Base-by-base conservation (phyloP, 202 grass and related monocot species). In the Eragrostis tef region DNA sequence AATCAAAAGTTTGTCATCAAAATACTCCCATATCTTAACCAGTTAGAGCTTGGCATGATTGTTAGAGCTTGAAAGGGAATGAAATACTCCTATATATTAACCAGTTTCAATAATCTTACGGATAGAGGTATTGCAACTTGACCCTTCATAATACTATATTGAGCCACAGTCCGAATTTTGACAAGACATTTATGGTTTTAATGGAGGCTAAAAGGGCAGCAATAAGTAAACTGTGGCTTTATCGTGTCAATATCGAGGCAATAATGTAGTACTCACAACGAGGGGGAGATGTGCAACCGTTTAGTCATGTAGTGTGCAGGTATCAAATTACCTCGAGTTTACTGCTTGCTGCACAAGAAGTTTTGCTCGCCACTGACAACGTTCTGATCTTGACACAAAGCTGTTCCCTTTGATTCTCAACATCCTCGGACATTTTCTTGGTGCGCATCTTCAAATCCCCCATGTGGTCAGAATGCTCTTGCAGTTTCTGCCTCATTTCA, bases 281-380 rank as follows among this genome's bases (percentile, higher is more conserved):
- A 9, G 11, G 7, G 53, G 39, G 48, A 31, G 57, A 25, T 68
- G 13, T 69, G 20, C 50, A 74, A 67, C n/a, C 66, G 59, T 25
- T 73, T 83, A 20, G 17, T 13, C 12, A 73, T 41, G 5, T 29
- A 4, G 0, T 2, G 15, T 9, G 4, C 26, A 43, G 15, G 66
- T 25, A 68, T 58, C 52, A 12, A 31, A 68, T 43, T 74, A 93
- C 94, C 94, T 97, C 71, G 67, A 97, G 70, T 75, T 97, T 83
- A 61, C 83, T 84, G 51, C 73, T 79, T 15, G 82, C 67, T 42
- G 79, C 5, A 12, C 24, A 73, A 46, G 88, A 78, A n/a, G 79
- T 90, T 81, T 91, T 91, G 52, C 77, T 65, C 44, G 89, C 85
- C 26, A 71, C 76, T 60, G 90, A 76, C 71, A 93, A 88, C 14